Conservation (phyloP, 2,329 filamentous ascomycete species). For the Ustulina deusta region DNA sequence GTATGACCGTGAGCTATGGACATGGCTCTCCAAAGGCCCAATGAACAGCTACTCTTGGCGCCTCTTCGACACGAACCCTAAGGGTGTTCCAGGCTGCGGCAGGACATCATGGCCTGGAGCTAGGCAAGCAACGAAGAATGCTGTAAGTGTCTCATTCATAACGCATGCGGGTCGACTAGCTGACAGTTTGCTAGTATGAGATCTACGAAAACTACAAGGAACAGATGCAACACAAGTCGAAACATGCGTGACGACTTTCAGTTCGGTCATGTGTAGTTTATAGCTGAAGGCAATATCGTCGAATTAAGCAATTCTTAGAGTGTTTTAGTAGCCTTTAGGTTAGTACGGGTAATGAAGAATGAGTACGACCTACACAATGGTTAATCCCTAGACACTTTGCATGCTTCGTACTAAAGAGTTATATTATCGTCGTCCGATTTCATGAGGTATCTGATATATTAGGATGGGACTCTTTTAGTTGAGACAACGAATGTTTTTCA, state of each 20-base stretch:
- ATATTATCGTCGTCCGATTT: too few relatives aligned
- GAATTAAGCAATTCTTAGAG: too few relatives aligned
- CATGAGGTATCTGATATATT: too few relatives aligned
- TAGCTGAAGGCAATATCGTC: too few relatives aligned
- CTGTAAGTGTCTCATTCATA: conserved; percentile 33
- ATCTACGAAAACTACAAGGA: conserved; percentile 14
- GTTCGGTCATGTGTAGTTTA: neutral
- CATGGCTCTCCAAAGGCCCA: conserved; percentile 45
- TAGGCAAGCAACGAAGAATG: conserved; percentile 41
- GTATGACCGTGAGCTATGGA: conserved; percentile 44
- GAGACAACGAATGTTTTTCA: too few relatives aligned
- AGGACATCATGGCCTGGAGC: conserved; percentile 43
- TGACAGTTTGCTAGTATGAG: conserved; percentile 10
- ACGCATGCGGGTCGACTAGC: neutral
- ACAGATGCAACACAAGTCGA: conserved; percentile 1
- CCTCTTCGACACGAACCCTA: conserved; percentile 48
- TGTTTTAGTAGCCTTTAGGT: too few relatives aligned
- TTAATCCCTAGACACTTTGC: too few relatives aligned
- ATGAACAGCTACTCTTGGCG: conserved; percentile 47
- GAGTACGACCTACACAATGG: too few relatives aligned
- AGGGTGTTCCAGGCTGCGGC: conserved; percentile 44
- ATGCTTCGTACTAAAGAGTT: too few relatives aligned
- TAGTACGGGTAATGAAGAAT: too few relatives aligned
- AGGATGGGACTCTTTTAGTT: too few relatives aligned
- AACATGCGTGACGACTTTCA: neutral